Conservation (phyloP, 495 filamentous ascomycete species). For the Hyaloscypha bicolor region DNA sequence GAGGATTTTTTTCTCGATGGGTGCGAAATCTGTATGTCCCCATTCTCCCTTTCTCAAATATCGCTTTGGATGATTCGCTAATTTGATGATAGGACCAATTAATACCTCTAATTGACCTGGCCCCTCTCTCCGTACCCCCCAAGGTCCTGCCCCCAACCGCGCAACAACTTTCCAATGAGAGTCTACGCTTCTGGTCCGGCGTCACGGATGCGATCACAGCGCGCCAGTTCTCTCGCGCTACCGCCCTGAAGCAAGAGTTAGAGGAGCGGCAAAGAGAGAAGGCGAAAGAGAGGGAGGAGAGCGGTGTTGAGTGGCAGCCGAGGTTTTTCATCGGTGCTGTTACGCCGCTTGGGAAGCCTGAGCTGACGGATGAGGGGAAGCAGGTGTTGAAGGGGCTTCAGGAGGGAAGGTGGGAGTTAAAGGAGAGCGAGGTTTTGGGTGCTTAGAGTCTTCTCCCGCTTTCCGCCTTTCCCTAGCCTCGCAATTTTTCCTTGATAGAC, state of each 20-base stretch:
- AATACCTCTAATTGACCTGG: slow-evolving; percentile 83
- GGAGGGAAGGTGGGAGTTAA: slow-evolving; percentile 56
- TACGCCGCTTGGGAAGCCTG: slow-evolving; percentile 74
- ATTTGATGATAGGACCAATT: slow-evolving; percentile 28
- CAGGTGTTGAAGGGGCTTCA: slow-evolving; percentile 71
- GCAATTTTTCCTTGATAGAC: no score
- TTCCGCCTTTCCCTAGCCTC: neutral
- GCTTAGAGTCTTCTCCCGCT: slow-evolving; percentile 13
- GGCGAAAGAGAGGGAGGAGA: slow-evolving; percentile 73
- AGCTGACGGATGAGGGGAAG: slow-evolving; percentile 76
- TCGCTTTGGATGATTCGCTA: neutral
- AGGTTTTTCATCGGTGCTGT: slow-evolving; percentile 82
- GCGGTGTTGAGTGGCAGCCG: slow-evolving; percentile 74
- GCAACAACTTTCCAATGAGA: slow-evolving; percentile 85
- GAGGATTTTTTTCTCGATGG: slow-evolving; percentile 54
- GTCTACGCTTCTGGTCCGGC: slow-evolving; percentile 80
- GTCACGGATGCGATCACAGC: slow-evolving; percentile 86
- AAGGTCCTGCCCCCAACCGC: slow-evolving; percentile 79
- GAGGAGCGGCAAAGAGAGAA: slow-evolving; percentile 88
- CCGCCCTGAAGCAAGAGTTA: slow-evolving; percentile 83
- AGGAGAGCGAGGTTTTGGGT: slow-evolving; percentile 46
- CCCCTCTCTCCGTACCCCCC: slow-evolving; percentile 71
- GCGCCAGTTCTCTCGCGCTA: slow-evolving; percentile 84
- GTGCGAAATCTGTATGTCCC: slow-evolving; percentile 53
- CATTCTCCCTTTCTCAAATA: slow-evolving; percentile 47